A percentile compares a stretch with the other conserved stretches of the same genome.
These are phyloP conservation scores for Articulospora tetracladia DNA, from an alignment of 495 filamentous ascomycete species.

Conservation along the genomic window DNA sequence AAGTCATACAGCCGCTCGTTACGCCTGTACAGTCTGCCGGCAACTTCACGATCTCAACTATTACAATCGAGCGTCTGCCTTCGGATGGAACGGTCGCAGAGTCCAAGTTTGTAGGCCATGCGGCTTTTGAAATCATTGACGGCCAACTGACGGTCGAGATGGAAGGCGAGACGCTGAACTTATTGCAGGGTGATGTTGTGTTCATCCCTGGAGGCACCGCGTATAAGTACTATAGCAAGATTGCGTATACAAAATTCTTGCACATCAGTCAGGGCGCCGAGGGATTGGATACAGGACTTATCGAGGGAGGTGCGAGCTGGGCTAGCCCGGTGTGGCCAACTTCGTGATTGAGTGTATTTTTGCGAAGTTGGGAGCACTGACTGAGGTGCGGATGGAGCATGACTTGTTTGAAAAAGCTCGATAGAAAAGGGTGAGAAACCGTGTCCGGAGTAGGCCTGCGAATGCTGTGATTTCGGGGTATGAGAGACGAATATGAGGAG, in stretches of 20 bases:
- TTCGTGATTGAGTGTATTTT: background rate
- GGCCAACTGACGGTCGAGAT: constrained; percentile 32
- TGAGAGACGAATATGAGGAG: too few species aligned
- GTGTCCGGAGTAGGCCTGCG: too few species aligned
- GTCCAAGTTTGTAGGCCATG: constrained; percentile 21
- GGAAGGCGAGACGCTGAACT: constrained; percentile 26
- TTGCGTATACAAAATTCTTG: constrained; percentile 36
- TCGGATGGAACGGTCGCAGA: background rate
- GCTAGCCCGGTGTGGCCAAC: constrained; percentile 8
- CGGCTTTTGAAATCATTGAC: constrained; percentile 40
- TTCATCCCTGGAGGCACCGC: constrained; percentile 30
- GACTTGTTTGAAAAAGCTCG: too few species aligned
- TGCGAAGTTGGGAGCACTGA: too few species aligned
- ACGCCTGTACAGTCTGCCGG: constrained; percentile 30
- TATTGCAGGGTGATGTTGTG: constrained; percentile 35
- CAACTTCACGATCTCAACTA: constrained; percentile 37
- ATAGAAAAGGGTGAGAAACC: too few species aligned
- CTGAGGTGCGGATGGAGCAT: too few species aligned
- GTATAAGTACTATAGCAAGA: constrained; percentile 33
- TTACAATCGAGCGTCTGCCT: constrained; percentile 24
- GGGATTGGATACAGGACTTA: constrained; percentile 28
- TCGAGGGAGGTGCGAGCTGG: background rate
- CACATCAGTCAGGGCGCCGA: constrained; percentile 32
- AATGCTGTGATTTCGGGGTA: too few species aligned
- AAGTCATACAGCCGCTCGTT: constrained; percentile 40